Base-by-base conservation (phyloP, 495 filamentous ascomycete genomes). In the Talaromyces proteolyticus region DNA sequence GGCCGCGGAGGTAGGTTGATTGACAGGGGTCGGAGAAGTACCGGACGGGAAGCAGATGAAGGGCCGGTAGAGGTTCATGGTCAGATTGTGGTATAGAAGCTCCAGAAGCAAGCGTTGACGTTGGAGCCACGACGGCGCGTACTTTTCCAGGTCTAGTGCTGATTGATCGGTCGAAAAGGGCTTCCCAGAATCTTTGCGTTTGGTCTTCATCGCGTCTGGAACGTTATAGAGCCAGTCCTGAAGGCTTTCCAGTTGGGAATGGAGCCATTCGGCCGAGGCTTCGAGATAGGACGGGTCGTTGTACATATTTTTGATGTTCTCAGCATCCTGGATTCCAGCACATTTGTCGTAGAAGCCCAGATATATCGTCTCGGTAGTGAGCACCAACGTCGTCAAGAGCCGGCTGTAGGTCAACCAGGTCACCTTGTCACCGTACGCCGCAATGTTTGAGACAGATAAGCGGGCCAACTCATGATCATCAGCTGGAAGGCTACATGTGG, bases 371-470 rank as follows among this genome's bases (percentile, higher is more conserved):
- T 70, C 64, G 6, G 58, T 59, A 18, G 66, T 63, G 2, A 70
- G 47, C 19, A 72, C 47, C 14, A 81, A 58, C 53, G 68, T 70
- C 1, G 61, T 56, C 24, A 59, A 63, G 1, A 74, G 68, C 10
- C 68, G 36, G 20, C 57, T 66, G 48, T 61, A 77, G 12, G 56
- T 52, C 8, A 67, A 46, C 66, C 73, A 76, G 2, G 69, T 75
- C 7, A 68, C 53, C 39, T 69, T 61, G 42, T 64, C 65, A 5
- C 62, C 66, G 18, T 57, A 51, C 2, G 67, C 56, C 2, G 65
- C 65, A 36, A 73, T 63, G 18, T 56, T 59, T 2, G 73, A 73
- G 12, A 68, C 72, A 0, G 66, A 65, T 3, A 59, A 46, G 20
- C 52, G 52, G 1, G 72, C 68, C 3, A 62, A 44, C 34, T 67